Evolutionary conservation across 2,329 filamentous ascomycete species (phyloP).

Genomic region (Ascochyta rabiei): DNA sequence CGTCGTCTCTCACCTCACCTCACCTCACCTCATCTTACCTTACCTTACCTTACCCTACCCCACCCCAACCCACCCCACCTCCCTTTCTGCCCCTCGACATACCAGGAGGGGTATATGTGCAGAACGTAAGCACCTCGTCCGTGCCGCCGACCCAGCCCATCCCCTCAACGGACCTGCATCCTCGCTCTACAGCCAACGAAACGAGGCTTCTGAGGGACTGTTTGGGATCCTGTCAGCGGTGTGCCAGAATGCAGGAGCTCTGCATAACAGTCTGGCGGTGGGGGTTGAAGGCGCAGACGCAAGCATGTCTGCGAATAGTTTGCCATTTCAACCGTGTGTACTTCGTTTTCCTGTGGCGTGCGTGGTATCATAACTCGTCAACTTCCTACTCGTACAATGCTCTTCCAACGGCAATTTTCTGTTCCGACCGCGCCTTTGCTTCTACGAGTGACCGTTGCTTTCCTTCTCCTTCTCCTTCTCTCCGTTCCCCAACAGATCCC

Average conservation of each 20-base stretch:
- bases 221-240: too few species aligned
- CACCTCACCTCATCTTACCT: background rate
- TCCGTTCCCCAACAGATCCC: slow-evolving; percentile 33
- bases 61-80: too few species aligned
- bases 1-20: background rate
- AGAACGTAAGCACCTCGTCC: background rate
- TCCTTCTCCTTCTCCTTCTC: too few species aligned
- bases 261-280: too few species aligned
- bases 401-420: too few species aligned
- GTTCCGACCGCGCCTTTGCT: too few species aligned
- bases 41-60: background rate
- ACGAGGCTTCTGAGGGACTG: too few species aligned
- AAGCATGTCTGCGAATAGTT: background rate
- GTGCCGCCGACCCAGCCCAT: background rate
- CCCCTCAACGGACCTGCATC: too few species aligned
- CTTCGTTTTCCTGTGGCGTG: background rate
- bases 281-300: background rate
- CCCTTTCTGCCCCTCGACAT: too few species aligned
- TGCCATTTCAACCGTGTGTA: background rate
- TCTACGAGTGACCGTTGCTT: background rate
- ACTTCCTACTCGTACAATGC: background rate
- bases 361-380: slow-evolving; percentile 4
- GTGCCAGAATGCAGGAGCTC: too few species aligned
- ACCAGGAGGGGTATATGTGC: background rate
- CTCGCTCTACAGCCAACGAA: too few species aligned